Evolutionary conservation across 495 filamentous ascomycete species (phyloP).

Genomic region (Penicillium lividum): DNA sequence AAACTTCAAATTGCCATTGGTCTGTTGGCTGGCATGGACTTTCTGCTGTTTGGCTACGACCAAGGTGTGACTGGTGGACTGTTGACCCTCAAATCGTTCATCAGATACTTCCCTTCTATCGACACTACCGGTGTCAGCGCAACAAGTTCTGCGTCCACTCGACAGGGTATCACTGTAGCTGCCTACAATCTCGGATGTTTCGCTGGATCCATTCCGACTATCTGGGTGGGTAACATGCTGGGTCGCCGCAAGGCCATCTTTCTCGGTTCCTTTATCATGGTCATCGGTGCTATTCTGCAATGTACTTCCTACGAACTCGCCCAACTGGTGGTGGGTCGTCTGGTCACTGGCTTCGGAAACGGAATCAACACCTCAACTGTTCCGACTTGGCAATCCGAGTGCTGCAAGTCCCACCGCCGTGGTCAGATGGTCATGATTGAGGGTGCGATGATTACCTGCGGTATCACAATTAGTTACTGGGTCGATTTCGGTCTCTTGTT

Average conservation of each 20-base stretch:
- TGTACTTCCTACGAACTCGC: conserved; percentile 60
- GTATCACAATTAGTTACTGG: conserved; percentile 76
- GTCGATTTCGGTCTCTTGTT: conserved; percentile 71
- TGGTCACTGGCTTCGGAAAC: conserved; percentile 62
- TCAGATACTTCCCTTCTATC: conserved; percentile 57
- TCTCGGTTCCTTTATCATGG: conserved; percentile 58
- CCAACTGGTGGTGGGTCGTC: conserved; percentile 65
- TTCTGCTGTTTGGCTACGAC: conserved; percentile 62
- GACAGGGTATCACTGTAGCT: conserved; percentile 63
- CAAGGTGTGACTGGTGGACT: conserved; percentile 63
- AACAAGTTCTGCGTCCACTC: conserved; percentile 41
- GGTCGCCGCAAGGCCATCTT: conserved; percentile 60
- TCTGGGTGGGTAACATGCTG: conserved; percentile 59
- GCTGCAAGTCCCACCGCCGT: conserved; percentile 69
- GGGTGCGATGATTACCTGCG: conserved; percentile 68
- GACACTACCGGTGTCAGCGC: conserved; percentile 41
- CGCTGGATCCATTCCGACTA: conserved; percentile 59
- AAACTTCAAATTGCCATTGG: conserved; percentile 68
- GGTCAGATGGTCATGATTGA: conserved; percentile 82
- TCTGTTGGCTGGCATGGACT: conserved; percentile 69
- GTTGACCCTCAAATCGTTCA: conserved; percentile 55
- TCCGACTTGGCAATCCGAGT: conserved; percentile 77
- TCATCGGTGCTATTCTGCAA: conserved; percentile 61
- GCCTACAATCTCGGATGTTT: conserved; percentile 69
- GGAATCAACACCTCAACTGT: conserved; percentile 67